These are phyloP conservation scores for Phoenix roebelenii DNA, from an alignment of 176 grass and related monocot species.

Conservation along the genomic window DNA sequence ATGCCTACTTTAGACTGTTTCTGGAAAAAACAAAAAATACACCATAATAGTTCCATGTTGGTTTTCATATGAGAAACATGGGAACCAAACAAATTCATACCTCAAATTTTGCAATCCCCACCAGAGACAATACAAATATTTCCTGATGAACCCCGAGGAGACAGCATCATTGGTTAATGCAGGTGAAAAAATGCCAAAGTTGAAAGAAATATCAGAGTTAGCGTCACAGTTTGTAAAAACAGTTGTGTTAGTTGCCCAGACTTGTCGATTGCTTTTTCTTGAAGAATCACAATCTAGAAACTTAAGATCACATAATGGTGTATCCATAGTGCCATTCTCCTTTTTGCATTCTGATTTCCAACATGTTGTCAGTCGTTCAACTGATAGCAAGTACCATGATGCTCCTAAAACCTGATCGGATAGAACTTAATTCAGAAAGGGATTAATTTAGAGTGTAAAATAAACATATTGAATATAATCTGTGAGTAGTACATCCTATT, in stretches of 20 bases:
- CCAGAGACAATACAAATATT: constrained; percentile 97
- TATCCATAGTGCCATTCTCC: constrained; percentile 22
- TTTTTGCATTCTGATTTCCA: constrained; percentile 62
- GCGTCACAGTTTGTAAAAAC: constrained; percentile 51
- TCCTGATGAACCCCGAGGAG: constrained; percentile 50
- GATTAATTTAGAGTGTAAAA: too few species aligned
- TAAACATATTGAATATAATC: too few species aligned
- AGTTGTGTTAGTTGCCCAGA: constrained; percentile 30
- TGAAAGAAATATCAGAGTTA: constrained; percentile 16
- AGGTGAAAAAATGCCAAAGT: constrained; percentile 73
- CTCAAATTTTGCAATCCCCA: constrained; percentile 98
- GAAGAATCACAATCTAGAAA: constrained; percentile 55
- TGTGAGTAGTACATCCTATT: too few species aligned
- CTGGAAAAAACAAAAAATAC: too few species aligned
- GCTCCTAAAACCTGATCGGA: constrained; percentile 61
- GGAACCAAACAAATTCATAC: constrained; percentile 27
- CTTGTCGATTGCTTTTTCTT: constrained; percentile 2
- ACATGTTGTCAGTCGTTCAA: constrained; percentile 83
- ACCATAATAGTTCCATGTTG: too few species aligned
- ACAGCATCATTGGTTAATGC: constrained; percentile 60
- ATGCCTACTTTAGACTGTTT: too few species aligned
- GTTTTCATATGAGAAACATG: too few species aligned
- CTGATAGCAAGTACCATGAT: constrained; percentile 73
- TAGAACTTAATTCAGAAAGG: too few species aligned
- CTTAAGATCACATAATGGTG: constrained; percentile 25